phyloP scores from a whole-genome alignment of 768 basidiomycete genomes.

The Pleurotus tuber-regium region DNA sequence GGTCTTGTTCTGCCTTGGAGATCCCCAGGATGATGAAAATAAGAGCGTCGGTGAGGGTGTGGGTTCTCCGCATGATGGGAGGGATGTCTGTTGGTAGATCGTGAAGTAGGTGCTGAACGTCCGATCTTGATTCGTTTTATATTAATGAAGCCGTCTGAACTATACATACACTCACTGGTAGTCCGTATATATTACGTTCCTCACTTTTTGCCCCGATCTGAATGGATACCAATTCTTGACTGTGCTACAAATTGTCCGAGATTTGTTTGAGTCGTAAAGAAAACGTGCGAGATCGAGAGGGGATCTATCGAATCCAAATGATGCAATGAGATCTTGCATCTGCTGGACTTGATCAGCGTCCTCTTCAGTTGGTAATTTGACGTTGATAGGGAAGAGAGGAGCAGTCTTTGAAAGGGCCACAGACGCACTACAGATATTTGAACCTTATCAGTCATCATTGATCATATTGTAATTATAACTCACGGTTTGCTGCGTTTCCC shows the following conservation, averaged over 20 bases:
- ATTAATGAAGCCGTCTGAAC: no score
- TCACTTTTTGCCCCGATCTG: neutral
- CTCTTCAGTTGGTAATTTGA: neutral
- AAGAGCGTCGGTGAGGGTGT: neutral
- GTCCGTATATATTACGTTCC: neutral
- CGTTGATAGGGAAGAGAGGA: neutral
- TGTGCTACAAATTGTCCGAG: neutral
- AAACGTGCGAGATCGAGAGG: neutral
- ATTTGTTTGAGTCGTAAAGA: neutral
- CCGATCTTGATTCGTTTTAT: no score
- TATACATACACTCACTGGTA: neutral
- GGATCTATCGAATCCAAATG: neutral
- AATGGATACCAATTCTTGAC: neutral
- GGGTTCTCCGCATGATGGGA: neutral
- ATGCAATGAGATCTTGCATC: neutral
- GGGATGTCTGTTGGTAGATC: neutral
- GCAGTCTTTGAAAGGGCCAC: neutral
- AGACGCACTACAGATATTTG: neutral
- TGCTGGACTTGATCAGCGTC: neutral
- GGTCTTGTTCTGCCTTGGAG: neutral
- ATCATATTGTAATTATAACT: neutral
- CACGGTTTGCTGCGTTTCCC: neutral
- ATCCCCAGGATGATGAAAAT: neutral
- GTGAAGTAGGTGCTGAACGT: neutral
- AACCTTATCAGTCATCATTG: neutral